A percentile compares a stretch with the other conserved stretches of the same genome.
Conservation (phyloP, 2,329 filamentous ascomycete genomes). For the Aspergillus amoenus region DNA sequence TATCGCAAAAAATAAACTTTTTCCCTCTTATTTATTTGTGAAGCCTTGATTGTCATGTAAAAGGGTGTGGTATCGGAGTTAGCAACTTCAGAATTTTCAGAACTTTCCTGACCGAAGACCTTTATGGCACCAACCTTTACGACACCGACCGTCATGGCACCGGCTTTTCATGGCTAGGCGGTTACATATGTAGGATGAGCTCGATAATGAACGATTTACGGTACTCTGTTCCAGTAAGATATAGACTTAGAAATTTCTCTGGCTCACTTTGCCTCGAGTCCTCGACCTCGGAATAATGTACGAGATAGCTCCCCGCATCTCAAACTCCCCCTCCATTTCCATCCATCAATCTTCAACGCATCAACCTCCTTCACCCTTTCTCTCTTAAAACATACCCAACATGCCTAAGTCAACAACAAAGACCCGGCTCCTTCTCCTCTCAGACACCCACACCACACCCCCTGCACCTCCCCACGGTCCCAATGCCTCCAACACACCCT, state of each 20-base stretch:
- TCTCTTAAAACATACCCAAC: neutral
- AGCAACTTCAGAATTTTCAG: constrained; percentile 7
- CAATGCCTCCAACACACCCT: constrained; percentile 20
- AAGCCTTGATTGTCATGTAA: constrained; percentile 15
- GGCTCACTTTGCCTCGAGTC: neutral
- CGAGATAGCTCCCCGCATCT: neutral
- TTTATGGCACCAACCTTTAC: neutral
- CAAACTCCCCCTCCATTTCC: neutral
- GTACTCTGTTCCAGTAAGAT: neutral
- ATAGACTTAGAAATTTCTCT: neutral
- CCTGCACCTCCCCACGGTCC: constrained; percentile 21
- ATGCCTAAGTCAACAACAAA: constrained; percentile 26
- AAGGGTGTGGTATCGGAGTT: constrained; percentile 18
- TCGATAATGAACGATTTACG: constrained; percentile 5
- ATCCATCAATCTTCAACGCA: neutral
- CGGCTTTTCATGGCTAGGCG: neutral
- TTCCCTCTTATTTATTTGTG: constrained; percentile 11
- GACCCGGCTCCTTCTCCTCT: constrained; percentile 45
- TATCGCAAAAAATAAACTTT: constrained; percentile 13
- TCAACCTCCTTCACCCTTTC: neutral
- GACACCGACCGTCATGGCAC: neutral
- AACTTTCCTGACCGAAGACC: neutral
- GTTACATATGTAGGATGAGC: neutral
- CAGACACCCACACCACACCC: constrained; percentile 42
- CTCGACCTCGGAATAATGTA: neutral